Evolutionary conservation across 345 rosid genomes (phyloP), one percentile per base, ranked within the genome.

Genomic region (Rhizophora apiculata): DNA sequence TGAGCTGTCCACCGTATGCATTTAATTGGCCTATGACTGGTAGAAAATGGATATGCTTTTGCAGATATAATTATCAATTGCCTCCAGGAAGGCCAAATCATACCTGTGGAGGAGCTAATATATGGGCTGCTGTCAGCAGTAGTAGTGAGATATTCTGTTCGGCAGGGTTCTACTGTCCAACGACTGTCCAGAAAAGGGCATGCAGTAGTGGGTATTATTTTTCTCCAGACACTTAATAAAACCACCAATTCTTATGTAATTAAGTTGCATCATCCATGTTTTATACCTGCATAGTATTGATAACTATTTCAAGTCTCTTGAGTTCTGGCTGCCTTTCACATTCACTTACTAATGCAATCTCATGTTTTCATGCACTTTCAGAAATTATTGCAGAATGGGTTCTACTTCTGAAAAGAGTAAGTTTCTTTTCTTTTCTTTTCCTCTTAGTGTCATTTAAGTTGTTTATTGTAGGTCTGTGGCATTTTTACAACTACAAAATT

Each of bases 101-200:
- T 76, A 85, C 92, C 30, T 95, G 99, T 74, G 97, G 99, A 69
- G 97, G 97, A 62, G 97, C 99, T 74, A 85, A 95, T 69, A 72
- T 87, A 65, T 95, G 99, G 99, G 92, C 96, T 1, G 96, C 92
- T 82, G 76, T 90, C 61, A 72, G 39, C 60, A 79, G 80, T 54
- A 84, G 96, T 69, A 37, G 80, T 36, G 96, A 95, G 75, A 79
- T 92, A 18, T 95, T 95, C 86, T 95, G 98, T 63, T 80, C 87
- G 2, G 87, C 93, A 6, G 96, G 98, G 71, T 90, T 96, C 27
- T 93, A 83, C 83, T 93, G 96, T 70, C 96, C 96, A 36, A 79
- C 88, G 37, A 86, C 96, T 5, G 82, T 85, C 54, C 74, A 71
- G 60, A 83, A 75, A 68, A 71, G 79, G 70, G 57, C 88, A 79